These are phyloP conservation scores for Helotiales sp. DNA, from an alignment of 2,329 filamentous ascomycete species.

Conservation along the genomic window DNA sequence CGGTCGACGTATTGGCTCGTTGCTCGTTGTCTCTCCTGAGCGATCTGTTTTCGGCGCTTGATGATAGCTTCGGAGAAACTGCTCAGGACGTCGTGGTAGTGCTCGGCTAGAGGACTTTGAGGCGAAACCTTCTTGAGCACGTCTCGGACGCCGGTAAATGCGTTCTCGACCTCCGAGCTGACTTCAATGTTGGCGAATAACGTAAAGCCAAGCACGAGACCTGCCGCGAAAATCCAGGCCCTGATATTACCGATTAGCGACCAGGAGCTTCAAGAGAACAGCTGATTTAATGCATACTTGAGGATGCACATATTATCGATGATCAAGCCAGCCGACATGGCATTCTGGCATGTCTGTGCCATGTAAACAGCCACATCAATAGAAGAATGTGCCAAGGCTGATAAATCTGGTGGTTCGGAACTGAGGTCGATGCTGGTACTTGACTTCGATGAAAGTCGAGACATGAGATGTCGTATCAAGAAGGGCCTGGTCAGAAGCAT, in stretches of 20 bases:
- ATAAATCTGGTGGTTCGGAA: not conserved
- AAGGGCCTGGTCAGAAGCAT: conserved; percentile 29
- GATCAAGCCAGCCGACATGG: conserved; percentile 3
- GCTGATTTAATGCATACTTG: not conserved
- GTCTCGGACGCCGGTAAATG: conserved; percentile 9
- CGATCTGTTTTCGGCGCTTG: conserved; percentile 8
- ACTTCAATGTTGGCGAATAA: conserved; percentile 12
- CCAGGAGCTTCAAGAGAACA: not conserved
- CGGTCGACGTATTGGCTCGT: conserved; percentile 10
- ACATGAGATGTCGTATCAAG: conserved; percentile 19
- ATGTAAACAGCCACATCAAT: conserved; percentile 13
- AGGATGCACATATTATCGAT: conserved; percentile 11
- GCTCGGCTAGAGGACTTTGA: conserved; percentile 7
- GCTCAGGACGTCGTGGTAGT: conserved; percentile 8
- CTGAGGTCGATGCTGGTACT: not conserved
- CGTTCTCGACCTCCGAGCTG: not conserved
- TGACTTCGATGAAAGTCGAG: not conserved
- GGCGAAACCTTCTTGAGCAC: conserved; percentile 8
- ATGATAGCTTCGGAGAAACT: conserved; percentile 10
- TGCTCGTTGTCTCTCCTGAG: conserved; percentile 2
- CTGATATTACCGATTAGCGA: not conserved
- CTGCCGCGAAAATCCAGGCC: conserved; percentile 10
- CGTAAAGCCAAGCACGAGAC: conserved; percentile 8
- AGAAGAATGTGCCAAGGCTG: conserved; percentile 1
- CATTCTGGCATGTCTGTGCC: conserved; percentile 11